phyloP scores from a whole-genome alignment of 179 eudicot species.

The Drosera spatulata region DNA sequence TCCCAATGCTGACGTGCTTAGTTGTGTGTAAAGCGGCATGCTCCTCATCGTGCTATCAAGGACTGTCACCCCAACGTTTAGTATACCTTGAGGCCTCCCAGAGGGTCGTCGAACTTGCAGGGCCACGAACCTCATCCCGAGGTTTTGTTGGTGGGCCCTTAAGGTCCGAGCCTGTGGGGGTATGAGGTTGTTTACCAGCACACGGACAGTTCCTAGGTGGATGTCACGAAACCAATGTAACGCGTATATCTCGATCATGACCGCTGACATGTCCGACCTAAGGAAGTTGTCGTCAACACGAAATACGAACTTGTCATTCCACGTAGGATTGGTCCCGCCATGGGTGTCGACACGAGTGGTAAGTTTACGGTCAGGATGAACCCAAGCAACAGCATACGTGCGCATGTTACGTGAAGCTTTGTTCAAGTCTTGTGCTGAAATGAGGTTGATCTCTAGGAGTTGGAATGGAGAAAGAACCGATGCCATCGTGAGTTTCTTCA shows the following conservation, averaged over 20 bases:
- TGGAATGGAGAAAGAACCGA: constrained; percentile 16
- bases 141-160: constrained; percentile 12
- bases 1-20: constrained; percentile 47
- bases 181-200: constrained; percentile 26
- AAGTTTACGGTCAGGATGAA: constrained; percentile 30
- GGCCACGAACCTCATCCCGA: constrained; percentile 70
- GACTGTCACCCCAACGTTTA: constrained; percentile 51
- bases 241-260: constrained; percentile 37
- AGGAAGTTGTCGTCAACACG: constrained; percentile 29
- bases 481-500: constrained; percentile 8
- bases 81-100: constrained; percentile 64
- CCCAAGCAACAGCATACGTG: constrained; percentile 38
- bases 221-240: constrained; percentile 33
- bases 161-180: constrained; percentile 14
- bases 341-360: constrained; percentile 25
- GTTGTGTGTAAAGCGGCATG: constrained; percentile 60
- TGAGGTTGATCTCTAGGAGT: constrained; percentile 34
- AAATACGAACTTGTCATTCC: constrained; percentile 47
- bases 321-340: constrained; percentile 38
- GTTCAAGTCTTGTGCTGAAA: constrained; percentile 41
- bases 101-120: constrained; percentile 73
- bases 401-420: constrained; percentile 31
- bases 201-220: constrained; percentile 37
- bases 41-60: constrained; percentile 60
- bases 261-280: constrained; percentile 20